phyloP scores from a whole-genome alignment of 768 basidiomycete genomes.

The Phaffia australis region DNA sequence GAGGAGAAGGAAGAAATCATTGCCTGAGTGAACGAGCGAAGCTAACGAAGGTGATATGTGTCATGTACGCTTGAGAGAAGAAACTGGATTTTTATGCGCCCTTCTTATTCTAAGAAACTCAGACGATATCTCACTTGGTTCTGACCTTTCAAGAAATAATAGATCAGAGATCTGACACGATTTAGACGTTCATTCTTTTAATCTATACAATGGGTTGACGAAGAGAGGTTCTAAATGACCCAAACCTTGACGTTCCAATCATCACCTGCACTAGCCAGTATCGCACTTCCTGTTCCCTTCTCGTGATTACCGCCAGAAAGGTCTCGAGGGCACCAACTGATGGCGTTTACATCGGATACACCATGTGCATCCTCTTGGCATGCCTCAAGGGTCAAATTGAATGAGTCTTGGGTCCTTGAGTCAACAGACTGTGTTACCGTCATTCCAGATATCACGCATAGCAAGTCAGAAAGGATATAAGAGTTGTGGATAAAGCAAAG shows the following conservation, averaged over 20 bases:
- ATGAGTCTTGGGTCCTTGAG: neutral
- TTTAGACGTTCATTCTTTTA: too few relatives aligned
- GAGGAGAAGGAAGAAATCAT: slow-evolving; percentile 77
- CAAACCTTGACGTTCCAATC: slow-evolving; percentile 76
- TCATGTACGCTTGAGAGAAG: too few relatives aligned
- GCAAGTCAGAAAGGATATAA: neutral
- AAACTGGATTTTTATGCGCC: too few relatives aligned
- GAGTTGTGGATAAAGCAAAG: neutral
- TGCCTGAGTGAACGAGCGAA: neutral
- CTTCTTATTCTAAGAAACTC: too few relatives aligned
- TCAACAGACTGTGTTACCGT: too few relatives aligned
- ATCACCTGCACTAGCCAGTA: slow-evolving; percentile 37
- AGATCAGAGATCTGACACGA: too few relatives aligned
- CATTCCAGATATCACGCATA: too few relatives aligned
- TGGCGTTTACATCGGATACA: slow-evolving; percentile 70
- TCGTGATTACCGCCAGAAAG: neutral
- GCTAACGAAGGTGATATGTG: too few relatives aligned
- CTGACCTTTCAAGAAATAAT: too few relatives aligned
- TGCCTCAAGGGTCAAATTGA: slow-evolving; percentile 48
- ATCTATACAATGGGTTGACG: slow-evolving; percentile 6
- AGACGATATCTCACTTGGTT: too few relatives aligned
- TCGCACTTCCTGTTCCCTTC: neutral
- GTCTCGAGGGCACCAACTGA: slow-evolving; percentile 58
- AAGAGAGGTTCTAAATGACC: slow-evolving; percentile 37
- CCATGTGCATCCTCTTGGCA: slow-evolving; percentile 54